phyloP scores from a whole-genome alignment of 2,329 filamentous ascomycete genomes.

The Zymoseptoria pseudotritici region DNA sequence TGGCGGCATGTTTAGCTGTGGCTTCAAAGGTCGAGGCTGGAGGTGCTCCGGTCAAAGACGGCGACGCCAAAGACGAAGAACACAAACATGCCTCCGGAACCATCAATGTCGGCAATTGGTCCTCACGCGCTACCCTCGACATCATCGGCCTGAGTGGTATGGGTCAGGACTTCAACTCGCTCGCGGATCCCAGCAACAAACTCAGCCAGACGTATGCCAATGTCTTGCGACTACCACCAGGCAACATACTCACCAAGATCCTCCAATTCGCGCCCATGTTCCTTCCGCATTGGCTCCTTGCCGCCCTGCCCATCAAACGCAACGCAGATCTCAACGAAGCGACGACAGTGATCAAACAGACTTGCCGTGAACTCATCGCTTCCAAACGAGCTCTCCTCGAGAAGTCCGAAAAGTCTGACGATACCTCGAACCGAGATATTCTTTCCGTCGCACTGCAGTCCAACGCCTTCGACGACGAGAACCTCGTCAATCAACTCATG shows the following conservation, averaged over 20 bases:
- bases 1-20: slow-evolving; percentile 27
- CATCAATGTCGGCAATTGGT: slow-evolving; percentile 41
- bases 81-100: slow-evolving; percentile 27
- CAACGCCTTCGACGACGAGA: slow-evolving; percentile 67
- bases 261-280: slow-evolving; percentile 41
- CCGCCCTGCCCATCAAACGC: slow-evolving; percentile 58
- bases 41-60: slow-evolving; percentile 7
- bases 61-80: slow-evolving; percentile 19
- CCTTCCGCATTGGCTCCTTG: slow-evolving; percentile 55
- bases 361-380: slow-evolving; percentile 58
- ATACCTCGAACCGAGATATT: slow-evolving; percentile 59
- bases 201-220: slow-evolving; percentile 46
- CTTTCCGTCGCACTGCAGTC: slow-evolving; percentile 71
- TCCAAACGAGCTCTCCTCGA: slow-evolving; percentile 56
- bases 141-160: slow-evolving; percentile 53
- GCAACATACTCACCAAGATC: background rate
- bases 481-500: slow-evolving; percentile 55
- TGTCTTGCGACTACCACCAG: slow-evolving; percentile 33
- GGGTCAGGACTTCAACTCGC: slow-evolving; percentile 49
- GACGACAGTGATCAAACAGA: slow-evolving; percentile 52
- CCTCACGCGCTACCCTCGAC: slow-evolving; percentile 48
- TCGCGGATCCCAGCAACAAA: slow-evolving; percentile 45
- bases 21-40: slow-evolving; percentile 25
- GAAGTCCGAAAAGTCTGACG: slow-evolving; percentile 24
- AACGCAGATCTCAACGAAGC: slow-evolving; percentile 59